Conservation (phyloP, 345 rosid species). For the Eucalyptus albens region DNA sequence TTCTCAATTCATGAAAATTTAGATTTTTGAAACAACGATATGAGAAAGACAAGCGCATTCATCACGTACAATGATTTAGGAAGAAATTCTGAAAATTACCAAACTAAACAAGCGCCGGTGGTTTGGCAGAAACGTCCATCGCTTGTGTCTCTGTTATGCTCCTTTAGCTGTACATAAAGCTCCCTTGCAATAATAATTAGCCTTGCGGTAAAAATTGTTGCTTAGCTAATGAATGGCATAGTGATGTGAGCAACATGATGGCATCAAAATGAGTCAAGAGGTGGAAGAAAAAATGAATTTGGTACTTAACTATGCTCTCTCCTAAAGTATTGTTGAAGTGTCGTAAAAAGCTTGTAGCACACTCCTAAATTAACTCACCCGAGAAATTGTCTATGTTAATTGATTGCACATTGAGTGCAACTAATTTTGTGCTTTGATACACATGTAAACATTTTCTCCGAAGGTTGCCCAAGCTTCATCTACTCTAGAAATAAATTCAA, state of each 20-base stretch:
- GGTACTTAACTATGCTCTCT: neutral
- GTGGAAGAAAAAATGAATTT: neutral
- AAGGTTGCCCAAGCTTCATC: too few relatives aligned
- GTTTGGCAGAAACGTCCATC: neutral
- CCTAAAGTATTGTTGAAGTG: neutral
- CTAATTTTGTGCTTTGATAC: neutral
- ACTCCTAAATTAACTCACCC: neutral
- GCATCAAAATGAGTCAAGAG: neutral
- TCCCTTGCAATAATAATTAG: neutral
- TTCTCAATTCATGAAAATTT: too few relatives aligned
- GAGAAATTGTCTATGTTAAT: too few relatives aligned
- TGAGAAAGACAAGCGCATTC: too few relatives aligned
- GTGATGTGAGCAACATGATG: neutral
- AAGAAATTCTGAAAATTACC: too few relatives aligned
- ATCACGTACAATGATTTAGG: too few relatives aligned
- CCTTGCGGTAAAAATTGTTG: fast-evolving
- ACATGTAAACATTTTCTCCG: fast-evolving
- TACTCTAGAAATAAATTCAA: too few relatives aligned
- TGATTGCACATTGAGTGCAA: fast-evolving
- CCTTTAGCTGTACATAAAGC: neutral
- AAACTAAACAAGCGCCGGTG: neutral
- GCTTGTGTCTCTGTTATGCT: neutral
- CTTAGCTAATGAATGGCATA: neutral
- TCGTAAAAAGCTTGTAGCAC: too few relatives aligned
- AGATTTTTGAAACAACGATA: too few relatives aligned